A percentile compares a stretch with the other conserved stretches of the same genome.
Evolutionary conservation across 1,284 basidiomycete genomes (phyloP).

Genomic region (Pascua sp.): DNA sequence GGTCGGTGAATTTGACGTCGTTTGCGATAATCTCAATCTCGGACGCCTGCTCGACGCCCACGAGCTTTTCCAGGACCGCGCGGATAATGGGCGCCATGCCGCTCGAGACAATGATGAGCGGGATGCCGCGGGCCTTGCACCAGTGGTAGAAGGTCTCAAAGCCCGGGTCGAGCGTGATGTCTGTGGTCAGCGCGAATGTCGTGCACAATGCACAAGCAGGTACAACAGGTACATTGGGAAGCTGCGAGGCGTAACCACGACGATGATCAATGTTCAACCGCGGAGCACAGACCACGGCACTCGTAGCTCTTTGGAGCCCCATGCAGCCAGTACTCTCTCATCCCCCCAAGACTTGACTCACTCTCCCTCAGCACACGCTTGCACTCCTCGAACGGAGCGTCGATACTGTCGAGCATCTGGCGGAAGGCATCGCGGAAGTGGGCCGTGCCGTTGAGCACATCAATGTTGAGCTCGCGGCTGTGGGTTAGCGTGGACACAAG

Average conservation of each 20-base stretch:
- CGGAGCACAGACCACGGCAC: neutral
- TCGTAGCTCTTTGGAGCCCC: neutral
- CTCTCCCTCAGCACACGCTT: constrained; percentile 63
- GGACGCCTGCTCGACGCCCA: constrained; percentile 67
- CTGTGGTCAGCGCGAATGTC: constrained; percentile 53
- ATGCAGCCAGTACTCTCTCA: too few relatives aligned
- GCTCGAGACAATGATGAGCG: constrained; percentile 87
- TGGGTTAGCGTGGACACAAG: neutral
- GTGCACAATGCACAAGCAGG: too few relatives aligned
- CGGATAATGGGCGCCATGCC: constrained; percentile 91
- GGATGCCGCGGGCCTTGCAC: constrained; percentile 71
- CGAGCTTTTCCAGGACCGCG: constrained; percentile 69
- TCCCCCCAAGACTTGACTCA: constrained; percentile 44
- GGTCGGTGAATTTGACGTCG: constrained; percentile 60
- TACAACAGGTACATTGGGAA: neutral
- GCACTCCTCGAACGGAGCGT: constrained; percentile 67
- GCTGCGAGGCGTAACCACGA: neutral
- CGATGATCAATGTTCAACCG: neutral
- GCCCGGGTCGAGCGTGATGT: constrained; percentile 78
- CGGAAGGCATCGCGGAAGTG: constrained; percentile 78
- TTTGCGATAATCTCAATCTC: constrained; percentile 88
- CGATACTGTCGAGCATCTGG: constrained; percentile 71
- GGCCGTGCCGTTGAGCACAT: constrained; percentile 62
- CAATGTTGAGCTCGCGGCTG: constrained; percentile 64
- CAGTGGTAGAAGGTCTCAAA: constrained; percentile 81